Base-by-base conservation (phyloP, 2,329 filamentous ascomycete species). In the Stemphylium lycopersici region DNA sequence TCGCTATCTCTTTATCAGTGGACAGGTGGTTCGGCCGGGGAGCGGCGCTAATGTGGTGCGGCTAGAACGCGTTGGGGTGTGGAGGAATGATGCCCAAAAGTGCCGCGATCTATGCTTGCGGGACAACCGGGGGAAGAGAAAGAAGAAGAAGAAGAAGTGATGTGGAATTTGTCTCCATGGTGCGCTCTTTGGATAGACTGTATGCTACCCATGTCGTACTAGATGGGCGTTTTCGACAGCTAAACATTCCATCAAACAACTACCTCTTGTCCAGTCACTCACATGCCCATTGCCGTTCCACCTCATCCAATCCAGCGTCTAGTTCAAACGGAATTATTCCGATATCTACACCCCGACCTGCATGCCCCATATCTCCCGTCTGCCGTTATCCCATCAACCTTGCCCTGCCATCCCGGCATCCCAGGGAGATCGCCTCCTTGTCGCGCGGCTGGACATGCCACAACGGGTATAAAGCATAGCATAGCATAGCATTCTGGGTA, bases 381-480 rank as follows among this genome's bases (percentile, higher is more conserved):
- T 12, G 18, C 38, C 42, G 15, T 20, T 37, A 36, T 49, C 26
- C 32, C 18, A n/a, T n/a, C n/a, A n/a, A n/a, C n/a, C n/a, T n/a
- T n/a, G n/a, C n/a, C n/a, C n/a, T n/a, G n/a, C n/a, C n/a, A 37
- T 11, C 33, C 33, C 8, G 20, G 44, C 48, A 59, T 55, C 26
- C 6, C 26, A 29, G 8, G 26, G 10, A 29, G 26, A 29, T 29
- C 26, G 11, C 26, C 3, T 26, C 4, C 18, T 39, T 16, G 5
- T 34, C 48, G 33, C 15, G 34, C 41, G 58, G 56, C 43, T 62
- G 52, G 56, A 59, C 56, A 52, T 63, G 44, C 56, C 59, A 36
- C 12, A 55, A 49, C 16, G n/a, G 52, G 58, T 20, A 61, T 57
- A 47, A 7, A 24, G 3, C 20, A 20, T 20, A 20, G 3, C 20